Conservation (phyloP, 805 yeast species). For the Jamesozyma hellenica region DNA sequence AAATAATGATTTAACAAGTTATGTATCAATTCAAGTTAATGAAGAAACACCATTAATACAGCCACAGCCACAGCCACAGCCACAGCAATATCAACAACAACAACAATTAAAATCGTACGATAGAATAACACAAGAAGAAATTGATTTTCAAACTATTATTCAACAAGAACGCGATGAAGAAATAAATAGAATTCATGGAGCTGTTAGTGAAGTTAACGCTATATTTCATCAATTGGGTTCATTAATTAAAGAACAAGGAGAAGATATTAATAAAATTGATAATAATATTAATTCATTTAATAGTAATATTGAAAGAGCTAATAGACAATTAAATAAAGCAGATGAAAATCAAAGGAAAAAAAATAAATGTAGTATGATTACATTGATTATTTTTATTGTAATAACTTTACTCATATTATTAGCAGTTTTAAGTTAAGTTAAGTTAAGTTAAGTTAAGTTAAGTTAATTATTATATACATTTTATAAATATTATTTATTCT, state of each 20-base stretch:
- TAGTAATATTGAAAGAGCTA: conserved; percentile 58
- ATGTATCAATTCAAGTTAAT: conserved; percentile 15
- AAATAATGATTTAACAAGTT: conserved; percentile 9
- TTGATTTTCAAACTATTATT: conserved; percentile 53
- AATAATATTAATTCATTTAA: conserved; percentile 60
- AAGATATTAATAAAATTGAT: conserved; percentile 73
- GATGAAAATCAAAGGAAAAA: conserved; percentile 61
- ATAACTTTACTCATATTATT: conserved; percentile 49
- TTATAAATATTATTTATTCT: too few relatives aligned
- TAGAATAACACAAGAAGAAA: conserved; percentile 36
- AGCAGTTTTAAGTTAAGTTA: conserved; percentile 31
- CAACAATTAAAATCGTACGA: conserved; percentile 30
- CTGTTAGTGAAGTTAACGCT: conserved; percentile 75
- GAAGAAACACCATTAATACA: conserved; percentile 35
- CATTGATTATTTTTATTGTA: conserved; percentile 48
- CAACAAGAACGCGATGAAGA: conserved; percentile 69
- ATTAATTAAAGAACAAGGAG: conserved; percentile 76
- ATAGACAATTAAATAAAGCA: conserved; percentile 61
- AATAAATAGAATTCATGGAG: conserved; percentile 60
- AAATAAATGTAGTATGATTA: conserved; percentile 64
- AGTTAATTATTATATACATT: too few relatives aligned
- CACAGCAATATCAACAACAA: conserved; percentile 24
- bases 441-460: too few relatives aligned
- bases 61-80: conserved; percentile 10
- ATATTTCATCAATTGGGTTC: conserved; percentile 75